Base-by-base conservation (phyloP, 2,329 filamentous ascomycete species). In the Ophiocordyceps unilateralis region DNA sequence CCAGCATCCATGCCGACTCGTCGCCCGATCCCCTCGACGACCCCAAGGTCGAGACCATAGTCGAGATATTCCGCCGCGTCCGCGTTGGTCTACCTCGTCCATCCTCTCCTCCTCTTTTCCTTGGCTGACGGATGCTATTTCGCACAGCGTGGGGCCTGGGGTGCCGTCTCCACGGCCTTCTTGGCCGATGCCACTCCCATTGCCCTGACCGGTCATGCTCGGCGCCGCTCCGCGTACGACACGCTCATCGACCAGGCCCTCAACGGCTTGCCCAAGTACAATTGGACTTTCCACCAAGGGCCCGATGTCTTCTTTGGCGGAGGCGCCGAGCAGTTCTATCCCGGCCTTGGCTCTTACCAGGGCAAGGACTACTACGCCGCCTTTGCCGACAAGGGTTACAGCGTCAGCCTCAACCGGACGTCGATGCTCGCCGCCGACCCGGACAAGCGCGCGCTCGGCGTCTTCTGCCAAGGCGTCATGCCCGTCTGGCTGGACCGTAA, bases 401-500 rank as follows among this genome's bases (percentile, higher is more conserved):
- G 72, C 36, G 61, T 91, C 49, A 75, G 77, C 47, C 64, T 76
- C 50, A 88, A 89, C 69, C 83, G 83, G 60, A 88, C 83, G 2
- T 69, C 76, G 2, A 71, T 93, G 2, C 56, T 71, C 4, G 60
- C 66, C 22, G 68, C 73, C 1, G 66, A 74, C 41, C 75, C 71
- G 53, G 65, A 65, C 43, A 67, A 76, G 49, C 78, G 72, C 53
- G 75, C 82, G 1, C 76, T 93, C 1, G 85, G 85, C 28, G 77
- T 93, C 53, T 93, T 91, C 66, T 78, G 76, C 54, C 70, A 73
- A 46, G 73, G 71, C 48, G 83, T 83, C 62, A 72, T 93, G 56
- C 81, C 83, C 37, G 84, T 85, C 54, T 93, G 85, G 84, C 71
- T 93, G 11, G 85, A 93, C 63, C 78, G 85, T 50, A 88, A 91